Base-by-base conservation (phyloP, 495 filamentous ascomycete species). In the Lophium mytilinum region DNA sequence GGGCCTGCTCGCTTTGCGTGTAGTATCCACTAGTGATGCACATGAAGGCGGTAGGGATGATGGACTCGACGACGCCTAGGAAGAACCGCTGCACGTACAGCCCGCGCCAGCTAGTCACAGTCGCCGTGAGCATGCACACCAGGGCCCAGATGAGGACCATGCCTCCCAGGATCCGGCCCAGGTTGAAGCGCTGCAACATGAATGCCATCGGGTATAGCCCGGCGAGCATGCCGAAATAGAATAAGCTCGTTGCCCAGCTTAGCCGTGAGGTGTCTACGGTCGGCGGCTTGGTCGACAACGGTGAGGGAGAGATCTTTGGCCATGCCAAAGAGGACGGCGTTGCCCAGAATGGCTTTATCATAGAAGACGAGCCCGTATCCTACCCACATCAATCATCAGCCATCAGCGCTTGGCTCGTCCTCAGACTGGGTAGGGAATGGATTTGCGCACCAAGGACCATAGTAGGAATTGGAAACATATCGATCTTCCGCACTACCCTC, bases 191-290 rank as follows among this genome's bases (percentile, higher is more conserved):
- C 67, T 90, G 86, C 21, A 87, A 69, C 8, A 78, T 70, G 52
- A 84, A 84, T 1, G 84, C 82, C 80, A 88, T 82, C 11, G 84
- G 86, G 63, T 87, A 89, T n/a, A 85, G 70, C 0, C 86, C 86
- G 1, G 79, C 82, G 12, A 90, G 75, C 83, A 87, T 85, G 21
- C 85, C 85, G 60, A 90, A 88, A 71, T 89, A 89, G 72, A 90
- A 89, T 65, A 88, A 73, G 1, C 83, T 87, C 0, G 84, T 88
- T n/a, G 86, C 85, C 86, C 85, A 89, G 59, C 78, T 82, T 34
- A 89, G 76, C 11, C 85, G 77, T 0, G 77, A 76, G 7, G 85
- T 86, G 60, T 83, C 76, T 18, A 72, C 78, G 2, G 74, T 73
- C 0, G 82, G 73, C 0, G 84, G 83, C 18, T 68, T 73, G 1